Conservation (phyloP, 106 monocot genomes). For the Narthecium ossifragum region DNA sequence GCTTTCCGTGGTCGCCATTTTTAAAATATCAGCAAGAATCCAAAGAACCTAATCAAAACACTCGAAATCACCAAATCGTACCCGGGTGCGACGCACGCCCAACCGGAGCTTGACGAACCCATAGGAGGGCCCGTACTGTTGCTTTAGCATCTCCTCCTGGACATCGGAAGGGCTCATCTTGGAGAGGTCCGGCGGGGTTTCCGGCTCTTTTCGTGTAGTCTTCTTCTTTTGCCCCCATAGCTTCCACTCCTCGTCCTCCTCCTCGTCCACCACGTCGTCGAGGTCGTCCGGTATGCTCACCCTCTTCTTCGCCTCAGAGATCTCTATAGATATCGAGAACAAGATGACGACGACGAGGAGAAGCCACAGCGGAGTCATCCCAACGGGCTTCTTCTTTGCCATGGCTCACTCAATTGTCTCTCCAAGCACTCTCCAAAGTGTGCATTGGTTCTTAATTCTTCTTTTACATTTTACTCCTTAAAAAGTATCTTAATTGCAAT, state of each 20-base stretch:
- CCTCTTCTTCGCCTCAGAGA: slow-evolving; percentile 15
- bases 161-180: slow-evolving; percentile 50
- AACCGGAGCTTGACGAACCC: slow-evolving; percentile 91
- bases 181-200: slow-evolving; percentile 45
- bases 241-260: slow-evolving; percentile 86
- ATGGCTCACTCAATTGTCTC: no score
- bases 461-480: no score
- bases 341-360: slow-evolving; percentile 1
- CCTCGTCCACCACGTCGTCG: slow-evolving; percentile 76
- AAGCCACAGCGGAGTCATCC: no score
- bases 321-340: not conserved
- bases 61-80: slow-evolving; percentile 1
- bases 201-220: not conserved
- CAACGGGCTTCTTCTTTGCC: no score
- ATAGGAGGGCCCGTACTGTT: slow-evolving; percentile 59
- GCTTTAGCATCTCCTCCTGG: slow-evolving; percentile 71
- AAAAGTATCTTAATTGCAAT: no score
- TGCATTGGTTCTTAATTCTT: no score
- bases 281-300: slow-evolving; percentile 85
- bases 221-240: slow-evolving; percentile 63
- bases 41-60: no score
- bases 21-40: no score
- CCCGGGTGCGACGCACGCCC: slow-evolving; percentile 49
- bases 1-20: no score
- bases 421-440: not conserved